These are phyloP conservation scores for Priceomyces castillae DNA, from an alignment of 805 yeast genomes.

Conservation along the genomic window DNA sequence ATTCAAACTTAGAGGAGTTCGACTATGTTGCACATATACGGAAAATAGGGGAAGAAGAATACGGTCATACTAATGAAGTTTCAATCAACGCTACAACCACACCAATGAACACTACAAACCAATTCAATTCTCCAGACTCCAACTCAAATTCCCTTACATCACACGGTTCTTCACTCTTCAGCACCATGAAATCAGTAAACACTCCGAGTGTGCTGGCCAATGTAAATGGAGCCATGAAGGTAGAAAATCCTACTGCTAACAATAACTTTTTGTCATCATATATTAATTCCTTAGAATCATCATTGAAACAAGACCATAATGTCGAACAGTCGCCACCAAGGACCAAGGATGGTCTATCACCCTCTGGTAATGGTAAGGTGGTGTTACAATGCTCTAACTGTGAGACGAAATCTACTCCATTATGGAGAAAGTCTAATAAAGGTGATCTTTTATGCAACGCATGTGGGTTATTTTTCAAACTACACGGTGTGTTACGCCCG, in stretches of 20 bases:
- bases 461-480: slow-evolving; percentile 44
- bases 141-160: slow-evolving; percentile 13
- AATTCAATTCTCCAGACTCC: slow-evolving; percentile 12
- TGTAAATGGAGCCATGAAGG: slow-evolving; percentile 1
- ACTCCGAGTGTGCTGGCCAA: slow-evolving; percentile 4
- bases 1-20: slow-evolving; percentile 37
- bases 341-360: slow-evolving; percentile 6
- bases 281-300: slow-evolving; percentile 37
- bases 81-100: slow-evolving; percentile 1
- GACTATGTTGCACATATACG: slow-evolving; percentile 47
- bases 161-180: slow-evolving; percentile 11
- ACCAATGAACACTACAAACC: slow-evolving; percentile 1
- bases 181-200: slow-evolving; percentile 7
- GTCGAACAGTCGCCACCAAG: slow-evolving; percentile 8
- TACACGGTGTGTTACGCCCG: slow-evolving; percentile 46
- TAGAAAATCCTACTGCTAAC: slow-evolving; percentile 1
- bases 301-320: slow-evolving; percentile 29
- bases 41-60: slow-evolving; percentile 38
- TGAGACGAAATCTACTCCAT: slow-evolving; percentile 43
- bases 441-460: slow-evolving; percentile 47
- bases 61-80: neutral
- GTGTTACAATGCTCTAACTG: slow-evolving; percentile 41
- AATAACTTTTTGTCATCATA: slow-evolving; percentile 33
- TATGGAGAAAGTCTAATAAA: slow-evolving; percentile 42
- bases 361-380: slow-evolving; percentile 8